Percentiles rank a stretch among this genome's conserved stretches.
These are phyloP conservation scores for Pseudozyma tsukubaensis DNA, from an alignment of 1,284 basidiomycete species.

Conservation along the genomic window DNA sequence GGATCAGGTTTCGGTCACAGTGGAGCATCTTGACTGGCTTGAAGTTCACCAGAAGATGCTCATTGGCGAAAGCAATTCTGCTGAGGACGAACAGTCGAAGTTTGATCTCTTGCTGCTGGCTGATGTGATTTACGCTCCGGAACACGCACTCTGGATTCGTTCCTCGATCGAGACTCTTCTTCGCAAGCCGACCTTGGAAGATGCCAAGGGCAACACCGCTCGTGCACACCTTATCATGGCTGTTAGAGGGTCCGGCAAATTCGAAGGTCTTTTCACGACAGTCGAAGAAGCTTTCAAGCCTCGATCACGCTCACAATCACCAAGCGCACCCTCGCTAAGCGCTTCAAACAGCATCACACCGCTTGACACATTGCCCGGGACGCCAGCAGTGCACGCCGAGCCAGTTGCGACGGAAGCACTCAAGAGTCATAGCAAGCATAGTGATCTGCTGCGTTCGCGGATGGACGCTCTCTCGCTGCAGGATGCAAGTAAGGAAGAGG, in stretches of 20 bases:
- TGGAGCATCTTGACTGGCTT: slow-evolving; percentile 45
- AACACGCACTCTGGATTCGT: slow-evolving; percentile 45
- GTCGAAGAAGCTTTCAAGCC: slow-evolving; percentile 43
- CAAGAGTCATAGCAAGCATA: slow-evolving; percentile 18
- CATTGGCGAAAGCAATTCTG: neutral
- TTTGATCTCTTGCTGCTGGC: slow-evolving; percentile 43
- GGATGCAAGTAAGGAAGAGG: neutral
- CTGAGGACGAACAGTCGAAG: slow-evolving; percentile 2
- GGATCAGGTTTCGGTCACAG: slow-evolving; percentile 21
- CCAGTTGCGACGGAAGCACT: neutral
- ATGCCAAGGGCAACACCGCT: neutral
- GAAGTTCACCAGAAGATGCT: slow-evolving; percentile 24
- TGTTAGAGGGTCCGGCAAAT: slow-evolving; percentile 43
- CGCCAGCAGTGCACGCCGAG: slow-evolving; percentile 17
- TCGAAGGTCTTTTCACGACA: slow-evolving; percentile 34
- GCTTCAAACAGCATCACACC: slow-evolving; percentile 24
- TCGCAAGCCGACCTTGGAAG: slow-evolving; percentile 9
- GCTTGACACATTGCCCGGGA: slow-evolving; percentile 37
- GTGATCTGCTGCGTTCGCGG: slow-evolving; percentile 28
- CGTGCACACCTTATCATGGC: slow-evolving; percentile 50
- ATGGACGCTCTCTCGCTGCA: slow-evolving; percentile 20
- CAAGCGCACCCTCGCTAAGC: slow-evolving; percentile 25
- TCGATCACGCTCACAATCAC: neutral
- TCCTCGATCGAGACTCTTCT: slow-evolving; percentile 43
- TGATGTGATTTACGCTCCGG: slow-evolving; percentile 46